phyloP scores from a whole-genome alignment of 345 rosid species.

The Lumnitzera littorea region DNA sequence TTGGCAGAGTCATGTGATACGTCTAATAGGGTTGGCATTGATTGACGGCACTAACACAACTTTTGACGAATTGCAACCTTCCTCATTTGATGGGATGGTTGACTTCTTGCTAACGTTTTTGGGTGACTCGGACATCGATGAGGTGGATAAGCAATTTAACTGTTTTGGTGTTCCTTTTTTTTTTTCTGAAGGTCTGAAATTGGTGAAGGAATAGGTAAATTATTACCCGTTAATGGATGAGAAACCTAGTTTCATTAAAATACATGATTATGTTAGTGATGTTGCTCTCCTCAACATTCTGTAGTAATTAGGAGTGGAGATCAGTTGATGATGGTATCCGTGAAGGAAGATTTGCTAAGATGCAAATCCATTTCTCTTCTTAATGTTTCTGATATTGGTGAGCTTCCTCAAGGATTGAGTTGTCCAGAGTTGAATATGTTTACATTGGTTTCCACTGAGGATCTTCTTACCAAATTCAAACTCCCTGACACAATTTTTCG shows the following conservation, averaged over 20 bases:
- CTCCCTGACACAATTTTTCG: constrained; percentile 11
- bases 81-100: constrained; percentile 39
- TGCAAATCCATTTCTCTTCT: too few species aligned
- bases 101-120: constrained; percentile 48
- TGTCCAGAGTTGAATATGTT: constrained; percentile 15
- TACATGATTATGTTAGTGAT: too few species aligned
- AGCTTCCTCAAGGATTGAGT: constrained; percentile 13
- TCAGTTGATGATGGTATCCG: too few species aligned
- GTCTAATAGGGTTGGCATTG: constrained; percentile 66
- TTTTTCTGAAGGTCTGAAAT: constrained; percentile 9
- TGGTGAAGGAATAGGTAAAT: not conserved
- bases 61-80: constrained; percentile 30
- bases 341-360: too few species aligned
- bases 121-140: constrained; percentile 21
- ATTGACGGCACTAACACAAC: constrained; percentile 51
- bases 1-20: constrained; percentile 46
- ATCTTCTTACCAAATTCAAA: not conserved
- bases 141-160: constrained; percentile 38
- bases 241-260: too few species aligned
- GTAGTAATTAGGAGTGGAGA: too few species aligned
- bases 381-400: not conserved
- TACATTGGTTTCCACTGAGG: not conserved
- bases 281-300: too few species aligned
- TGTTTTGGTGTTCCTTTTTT: too few species aligned
- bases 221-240: too few species aligned